Percentiles rank a stretch among this genome's conserved stretches.
Evolutionary conservation across 2,329 filamentous ascomycete genomes (phyloP).

Genomic region (Lachnellula cervina): DNA sequence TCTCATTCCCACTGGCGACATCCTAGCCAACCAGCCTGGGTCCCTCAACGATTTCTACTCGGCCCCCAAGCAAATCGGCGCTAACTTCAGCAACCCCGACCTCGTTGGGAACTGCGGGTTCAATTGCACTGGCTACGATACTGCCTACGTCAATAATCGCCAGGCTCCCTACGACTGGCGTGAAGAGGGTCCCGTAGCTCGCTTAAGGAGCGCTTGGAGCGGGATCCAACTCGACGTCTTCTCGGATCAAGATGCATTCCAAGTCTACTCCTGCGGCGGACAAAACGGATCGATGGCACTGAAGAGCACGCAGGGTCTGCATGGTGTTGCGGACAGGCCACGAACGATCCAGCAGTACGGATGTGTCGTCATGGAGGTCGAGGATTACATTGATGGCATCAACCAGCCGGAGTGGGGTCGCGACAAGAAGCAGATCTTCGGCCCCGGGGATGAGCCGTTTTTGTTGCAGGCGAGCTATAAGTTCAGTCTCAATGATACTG

Average conservation of each 20-base stretch:
- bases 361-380: slow-evolving; percentile 84
- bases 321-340: slow-evolving; percentile 48
- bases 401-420: slow-evolving; percentile 88
- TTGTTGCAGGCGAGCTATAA: slow-evolving; percentile 57
- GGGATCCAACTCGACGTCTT: slow-evolving; percentile 80
- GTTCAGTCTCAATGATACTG: slow-evolving; percentile 39
- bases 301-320: slow-evolving; percentile 65
- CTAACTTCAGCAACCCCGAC: slow-evolving; percentile 58
- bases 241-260: slow-evolving; percentile 80
- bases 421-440: slow-evolving; percentile 53
- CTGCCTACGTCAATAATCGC: slow-evolving; percentile 65
- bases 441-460: slow-evolving; percentile 55
- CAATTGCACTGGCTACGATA: slow-evolving; percentile 79
- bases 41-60: slow-evolving; percentile 82
- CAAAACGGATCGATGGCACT: slow-evolving; percentile 67
- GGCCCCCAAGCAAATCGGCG: slow-evolving; percentile 71
- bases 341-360: slow-evolving; percentile 69
- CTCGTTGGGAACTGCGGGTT: slow-evolving; percentile 71
- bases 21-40: slow-evolving; percentile 61
- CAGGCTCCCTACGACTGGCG: slow-evolving; percentile 60
- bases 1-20: slow-evolving; percentile 69
- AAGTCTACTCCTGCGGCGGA: slow-evolving; percentile 79
- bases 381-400: slow-evolving; percentile 92
- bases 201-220: slow-evolving; percentile 66
- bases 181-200: slow-evolving; percentile 54